These are phyloP conservation scores for Populus hybrid DNA, from an alignment of 441 rosid genomes.

Conservation along the genomic window DNA sequence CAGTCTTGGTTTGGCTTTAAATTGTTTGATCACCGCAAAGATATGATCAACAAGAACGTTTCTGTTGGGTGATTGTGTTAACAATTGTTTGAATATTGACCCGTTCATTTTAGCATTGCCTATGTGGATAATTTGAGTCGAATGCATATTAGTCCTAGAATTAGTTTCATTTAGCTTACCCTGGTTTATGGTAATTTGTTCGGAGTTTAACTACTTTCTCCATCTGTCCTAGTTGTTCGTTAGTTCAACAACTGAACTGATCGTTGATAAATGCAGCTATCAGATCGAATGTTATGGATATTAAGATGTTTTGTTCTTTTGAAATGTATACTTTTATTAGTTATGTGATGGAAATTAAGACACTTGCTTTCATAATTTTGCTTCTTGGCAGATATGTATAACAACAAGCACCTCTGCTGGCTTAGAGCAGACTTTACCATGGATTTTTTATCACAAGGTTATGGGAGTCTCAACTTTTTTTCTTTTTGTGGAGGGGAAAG, in stretches of 20 bases:
- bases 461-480: conserved; percentile 79
- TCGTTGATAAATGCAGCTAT: background rate
- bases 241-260: background rate
- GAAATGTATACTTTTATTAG: background rate
- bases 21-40: background rate
- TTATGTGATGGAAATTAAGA: background rate
- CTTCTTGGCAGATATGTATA: conserved; percentile 59
- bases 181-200: background rate
- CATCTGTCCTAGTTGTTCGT: background rate
- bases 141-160: background rate
- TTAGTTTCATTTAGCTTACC: background rate
- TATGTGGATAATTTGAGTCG: background rate
- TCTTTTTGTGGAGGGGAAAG: conserved; percentile 90
- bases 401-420: conserved; percentile 91
- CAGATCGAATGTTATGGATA: background rate
- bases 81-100: background rate
- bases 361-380: background rate
- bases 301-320: background rate
- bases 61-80: background rate
- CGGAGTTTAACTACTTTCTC: background rate
- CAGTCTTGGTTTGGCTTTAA: background rate
- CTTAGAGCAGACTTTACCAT: conserved; percentile 74
- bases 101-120: background rate
- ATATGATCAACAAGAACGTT: background rate
- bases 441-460: conserved; percentile 86